Percentiles rank a stretch among this genome's conserved stretches.
Conservation (phyloP, 2,329 filamentous ascomycete species). For the Microdochium bolleyi region DNA sequence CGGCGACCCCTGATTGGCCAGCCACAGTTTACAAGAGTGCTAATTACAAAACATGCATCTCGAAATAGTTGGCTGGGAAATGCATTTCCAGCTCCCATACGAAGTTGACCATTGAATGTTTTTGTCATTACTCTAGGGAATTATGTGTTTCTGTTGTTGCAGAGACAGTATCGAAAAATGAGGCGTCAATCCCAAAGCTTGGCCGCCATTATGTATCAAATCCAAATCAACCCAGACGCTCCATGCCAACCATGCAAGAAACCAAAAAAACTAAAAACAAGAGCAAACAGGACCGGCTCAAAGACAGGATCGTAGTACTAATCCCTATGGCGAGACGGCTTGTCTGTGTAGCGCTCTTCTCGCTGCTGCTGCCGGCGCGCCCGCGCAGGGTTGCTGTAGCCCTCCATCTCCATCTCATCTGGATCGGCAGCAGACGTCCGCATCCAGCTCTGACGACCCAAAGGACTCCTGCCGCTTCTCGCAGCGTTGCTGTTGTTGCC, state of each 20-base stretch:
- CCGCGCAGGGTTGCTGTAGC: slow-evolving; percentile 4
- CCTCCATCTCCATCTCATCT: slow-evolving; percentile 19
- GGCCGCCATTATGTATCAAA: neutral
- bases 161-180: neutral
- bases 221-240: neutral
- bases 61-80: too few relatives aligned
- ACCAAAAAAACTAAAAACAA: neutral
- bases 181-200: neutral
- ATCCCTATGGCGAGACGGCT: neutral
- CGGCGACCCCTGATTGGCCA: neutral
- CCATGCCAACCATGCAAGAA: neutral
- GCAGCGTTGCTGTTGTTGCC: slow-evolving; percentile 11
- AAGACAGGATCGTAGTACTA: neutral
- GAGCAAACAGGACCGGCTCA: too few relatives aligned
- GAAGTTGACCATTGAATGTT: too few relatives aligned
- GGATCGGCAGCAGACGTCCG: slow-evolving; percentile 18
- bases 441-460: slow-evolving; percentile 26
- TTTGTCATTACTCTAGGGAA: neutral
- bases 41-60: too few relatives aligned
- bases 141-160: neutral
- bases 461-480: slow-evolving; percentile 27
- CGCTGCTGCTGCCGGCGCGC: neutral
- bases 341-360: neutral
- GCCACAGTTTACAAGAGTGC: too few relatives aligned
- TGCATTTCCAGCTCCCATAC: too few relatives aligned